phyloP scores from a whole-genome alignment of 345 rosid genomes.

The Eucalyptus victrix region DNA sequence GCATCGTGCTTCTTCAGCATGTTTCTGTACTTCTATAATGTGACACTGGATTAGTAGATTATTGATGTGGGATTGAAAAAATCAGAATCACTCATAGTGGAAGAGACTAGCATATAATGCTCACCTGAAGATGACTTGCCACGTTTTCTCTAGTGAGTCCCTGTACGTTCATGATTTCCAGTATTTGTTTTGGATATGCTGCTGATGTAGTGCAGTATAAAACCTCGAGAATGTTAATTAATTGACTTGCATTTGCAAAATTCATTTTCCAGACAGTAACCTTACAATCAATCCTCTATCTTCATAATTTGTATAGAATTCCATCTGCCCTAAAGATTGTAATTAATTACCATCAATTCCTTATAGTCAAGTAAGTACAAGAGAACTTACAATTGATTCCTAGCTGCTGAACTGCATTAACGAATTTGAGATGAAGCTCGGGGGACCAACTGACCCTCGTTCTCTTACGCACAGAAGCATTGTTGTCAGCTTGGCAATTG shows the following conservation, averaged over 20 bases:
- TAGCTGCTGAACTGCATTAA: not conserved
- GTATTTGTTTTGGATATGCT: constrained; percentile 1
- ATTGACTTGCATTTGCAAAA: not conserved
- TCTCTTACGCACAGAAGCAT: not conserved
- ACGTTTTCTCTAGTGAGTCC: not conserved
- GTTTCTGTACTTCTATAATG: not conserved
- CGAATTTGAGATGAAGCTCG: constrained; percentile 1
- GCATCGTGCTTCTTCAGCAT: not conserved
- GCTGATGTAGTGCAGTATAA: not conserved
- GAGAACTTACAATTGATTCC: not conserved
- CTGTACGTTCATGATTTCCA: not conserved
- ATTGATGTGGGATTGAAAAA: not conserved
- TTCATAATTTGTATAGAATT: not conserved
- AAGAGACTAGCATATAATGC: not conserved
- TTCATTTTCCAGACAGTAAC: not conserved
- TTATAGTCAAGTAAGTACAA: not conserved
- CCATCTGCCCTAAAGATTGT: not conserved
- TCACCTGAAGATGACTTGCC: constrained; percentile 18
- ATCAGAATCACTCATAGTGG: not conserved
- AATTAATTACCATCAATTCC: not conserved
- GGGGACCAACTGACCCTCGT: not conserved
- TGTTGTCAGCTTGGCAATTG: not conserved
- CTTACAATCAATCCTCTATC: not conserved
- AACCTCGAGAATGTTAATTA: not conserved
- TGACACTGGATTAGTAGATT: not conserved